phyloP scores from a whole-genome alignment of 2,329 filamentous ascomycete genomes.

The Coleophoma eucalyptorum region DNA sequence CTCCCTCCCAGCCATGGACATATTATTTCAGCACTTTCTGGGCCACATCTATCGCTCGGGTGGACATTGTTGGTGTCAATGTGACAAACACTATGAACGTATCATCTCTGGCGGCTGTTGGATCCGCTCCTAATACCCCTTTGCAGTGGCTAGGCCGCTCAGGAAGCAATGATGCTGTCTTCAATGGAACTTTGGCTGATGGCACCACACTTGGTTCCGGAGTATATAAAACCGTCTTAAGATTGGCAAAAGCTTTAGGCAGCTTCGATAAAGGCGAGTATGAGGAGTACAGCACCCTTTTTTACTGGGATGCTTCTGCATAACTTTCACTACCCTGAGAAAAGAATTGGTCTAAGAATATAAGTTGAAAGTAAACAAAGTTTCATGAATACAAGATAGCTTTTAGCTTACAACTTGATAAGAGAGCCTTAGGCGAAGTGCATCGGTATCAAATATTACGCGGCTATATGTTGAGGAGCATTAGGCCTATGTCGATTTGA shows the following conservation, averaged over 20 bases:
- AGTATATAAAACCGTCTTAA: not conserved
- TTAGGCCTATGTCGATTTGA: too few species aligned
- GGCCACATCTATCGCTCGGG: not conserved
- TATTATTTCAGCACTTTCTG: not conserved
- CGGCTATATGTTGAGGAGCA: too few species aligned
- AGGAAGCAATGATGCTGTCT: not conserved
- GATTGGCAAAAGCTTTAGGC: not conserved
- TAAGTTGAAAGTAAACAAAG: too few species aligned
- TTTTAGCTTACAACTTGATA: too few species aligned
- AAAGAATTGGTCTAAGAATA: too few species aligned
- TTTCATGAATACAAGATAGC: too few species aligned
- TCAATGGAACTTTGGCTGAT: not conserved
- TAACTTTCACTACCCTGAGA: too few species aligned
- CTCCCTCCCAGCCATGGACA: not conserved
- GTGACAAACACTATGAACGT: not conserved
- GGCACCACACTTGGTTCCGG: not conserved
- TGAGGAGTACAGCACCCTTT: not conserved
- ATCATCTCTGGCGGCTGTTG: not conserved
- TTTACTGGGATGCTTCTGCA: too few species aligned
- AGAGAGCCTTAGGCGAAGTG: too few species aligned
- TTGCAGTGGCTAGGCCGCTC: not conserved
- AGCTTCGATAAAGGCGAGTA: not conserved
- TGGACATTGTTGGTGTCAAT: not conserved
- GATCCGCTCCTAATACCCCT: not conserved
- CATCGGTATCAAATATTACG: too few species aligned